Conservation (phyloP, 2,329 filamentous ascomycete species). For the Colletotrichum tropicicola region DNA sequence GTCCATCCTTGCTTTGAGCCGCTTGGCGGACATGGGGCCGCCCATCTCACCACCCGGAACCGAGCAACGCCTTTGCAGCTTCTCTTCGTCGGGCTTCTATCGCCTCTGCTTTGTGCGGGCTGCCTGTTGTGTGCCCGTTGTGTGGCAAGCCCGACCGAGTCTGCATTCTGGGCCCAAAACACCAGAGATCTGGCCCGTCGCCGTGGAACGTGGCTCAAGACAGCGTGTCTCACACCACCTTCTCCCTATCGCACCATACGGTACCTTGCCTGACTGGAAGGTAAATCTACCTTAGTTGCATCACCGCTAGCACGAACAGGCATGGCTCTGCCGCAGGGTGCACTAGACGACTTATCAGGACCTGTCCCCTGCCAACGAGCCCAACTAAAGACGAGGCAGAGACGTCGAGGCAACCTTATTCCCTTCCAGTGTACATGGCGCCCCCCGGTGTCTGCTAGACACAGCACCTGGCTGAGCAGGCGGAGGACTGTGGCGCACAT, state of each 20-base stretch:
- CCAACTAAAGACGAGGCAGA: too few relatives aligned
- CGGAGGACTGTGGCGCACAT: too few relatives aligned
- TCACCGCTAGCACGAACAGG: conserved; percentile 2
- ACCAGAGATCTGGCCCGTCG: not conserved
- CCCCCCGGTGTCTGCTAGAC: too few relatives aligned
- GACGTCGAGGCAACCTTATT: too few relatives aligned
- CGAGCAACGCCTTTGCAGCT: conserved; percentile 6
- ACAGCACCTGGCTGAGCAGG: not conserved
- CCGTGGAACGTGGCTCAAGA: conserved; percentile 11
- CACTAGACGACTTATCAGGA: too few relatives aligned
- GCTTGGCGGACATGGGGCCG: conserved; percentile 26
- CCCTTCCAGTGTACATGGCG: too few relatives aligned
- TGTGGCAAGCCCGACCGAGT: too few relatives aligned
- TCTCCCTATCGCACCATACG: not conserved
- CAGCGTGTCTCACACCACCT: conserved; percentile 12
- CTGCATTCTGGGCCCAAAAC: not conserved
- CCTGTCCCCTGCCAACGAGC: too few relatives aligned
- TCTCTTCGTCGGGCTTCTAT: not conserved
- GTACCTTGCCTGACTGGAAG: not conserved
- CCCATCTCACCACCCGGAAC: conserved; percentile 6
- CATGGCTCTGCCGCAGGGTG: not conserved
- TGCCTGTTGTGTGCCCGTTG: too few relatives aligned
- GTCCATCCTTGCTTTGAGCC: conserved; percentile 27
- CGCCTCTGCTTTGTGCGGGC: not conserved
- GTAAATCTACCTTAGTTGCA: not conserved